Evolutionary conservation across 352 stramenopile species (phyloP).

Genomic region (Vaucheria bursata): DNA sequence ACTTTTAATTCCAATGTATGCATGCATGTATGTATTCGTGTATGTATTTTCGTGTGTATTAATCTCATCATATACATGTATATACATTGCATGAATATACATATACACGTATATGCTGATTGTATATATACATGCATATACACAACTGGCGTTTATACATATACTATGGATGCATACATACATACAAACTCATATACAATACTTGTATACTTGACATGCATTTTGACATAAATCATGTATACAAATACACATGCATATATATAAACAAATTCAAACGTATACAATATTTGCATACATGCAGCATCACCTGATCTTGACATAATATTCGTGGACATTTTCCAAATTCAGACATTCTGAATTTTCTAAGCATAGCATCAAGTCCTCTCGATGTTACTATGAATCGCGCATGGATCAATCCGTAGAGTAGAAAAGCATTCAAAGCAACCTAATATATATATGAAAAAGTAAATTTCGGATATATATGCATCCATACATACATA

Average conservation of each 20-base stretch:
- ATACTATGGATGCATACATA: no score
- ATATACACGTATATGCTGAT: not conserved
- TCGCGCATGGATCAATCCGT: constrained; percentile 95
- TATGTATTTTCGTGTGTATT: no score
- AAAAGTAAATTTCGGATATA: not conserved
- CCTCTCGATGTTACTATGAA: constrained; percentile 97
- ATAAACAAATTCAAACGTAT: not conserved
- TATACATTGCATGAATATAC: not conserved
- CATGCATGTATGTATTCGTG: no score
- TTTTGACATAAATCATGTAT: no score
- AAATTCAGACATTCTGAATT: constrained; percentile 83
- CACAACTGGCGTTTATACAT: no score
- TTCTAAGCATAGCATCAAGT: constrained; percentile 87
- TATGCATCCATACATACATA: constrained; percentile 11
- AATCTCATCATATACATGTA: no score
- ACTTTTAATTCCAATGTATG: no score
- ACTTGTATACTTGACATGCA: no score
- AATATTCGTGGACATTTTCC: constrained; percentile 80
- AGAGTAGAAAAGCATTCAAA: constrained; percentile 83
- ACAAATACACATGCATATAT: no score
- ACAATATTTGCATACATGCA: not conserved
- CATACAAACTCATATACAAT: no score
- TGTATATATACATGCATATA: not conserved
- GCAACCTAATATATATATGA: constrained; percentile 56
- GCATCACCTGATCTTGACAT: constrained; percentile 54